Conservation (phyloP, 2,329 filamentous ascomycete genomes). For the Alternaria hordeiaustralica region DNA sequence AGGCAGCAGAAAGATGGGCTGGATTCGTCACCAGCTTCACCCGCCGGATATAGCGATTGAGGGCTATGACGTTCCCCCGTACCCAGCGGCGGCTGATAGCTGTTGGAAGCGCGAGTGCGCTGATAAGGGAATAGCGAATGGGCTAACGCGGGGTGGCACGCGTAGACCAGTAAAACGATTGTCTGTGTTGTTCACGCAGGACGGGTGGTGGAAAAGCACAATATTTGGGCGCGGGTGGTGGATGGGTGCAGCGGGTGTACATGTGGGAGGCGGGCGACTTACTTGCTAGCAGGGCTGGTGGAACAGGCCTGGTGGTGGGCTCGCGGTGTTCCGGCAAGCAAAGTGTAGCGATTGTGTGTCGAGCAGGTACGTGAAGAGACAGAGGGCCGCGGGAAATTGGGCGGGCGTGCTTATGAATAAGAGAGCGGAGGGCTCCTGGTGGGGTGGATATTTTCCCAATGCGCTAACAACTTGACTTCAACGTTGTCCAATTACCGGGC, state of each 20-base stretch:
- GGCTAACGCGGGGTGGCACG: slow-evolving; percentile 36
- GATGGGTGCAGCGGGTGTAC: slow-evolving; percentile 22
- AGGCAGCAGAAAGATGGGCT: slow-evolving; percentile 19
- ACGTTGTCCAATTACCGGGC: slow-evolving; percentile 39
- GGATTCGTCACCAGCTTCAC: slow-evolving; percentile 27
- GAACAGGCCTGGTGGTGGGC: slow-evolving; percentile 33
- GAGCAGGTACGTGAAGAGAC: slow-evolving; percentile 11
- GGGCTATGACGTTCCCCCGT: slow-evolving; percentile 32
- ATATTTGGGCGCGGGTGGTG: slow-evolving; percentile 15
- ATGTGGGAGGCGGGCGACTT: slow-evolving; percentile 31
- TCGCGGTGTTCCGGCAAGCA: slow-evolving; percentile 40
- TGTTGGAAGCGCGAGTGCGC: slow-evolving; percentile 26
- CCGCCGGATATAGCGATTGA: slow-evolving; percentile 23
- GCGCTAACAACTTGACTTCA: slow-evolving; percentile 45
- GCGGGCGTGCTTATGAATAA: slow-evolving; percentile 47
- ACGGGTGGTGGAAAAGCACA: slow-evolving; percentile 20
- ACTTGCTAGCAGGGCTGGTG: slow-evolving; percentile 33
- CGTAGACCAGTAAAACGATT: slow-evolving; percentile 18
- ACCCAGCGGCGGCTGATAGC: slow-evolving; percentile 34
- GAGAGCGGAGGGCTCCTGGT: slow-evolving; percentile 34
- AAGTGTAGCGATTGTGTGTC: slow-evolving; percentile 31
- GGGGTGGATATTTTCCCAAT: slow-evolving; percentile 45
- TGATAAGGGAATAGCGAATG: slow-evolving; percentile 48
- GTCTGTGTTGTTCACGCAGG: slow-evolving; percentile 33
- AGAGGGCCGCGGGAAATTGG: slow-evolving; percentile 26